Base-by-base conservation (phyloP, 345 rosid species). In the Xanthoceras sorbifolium region DNA sequence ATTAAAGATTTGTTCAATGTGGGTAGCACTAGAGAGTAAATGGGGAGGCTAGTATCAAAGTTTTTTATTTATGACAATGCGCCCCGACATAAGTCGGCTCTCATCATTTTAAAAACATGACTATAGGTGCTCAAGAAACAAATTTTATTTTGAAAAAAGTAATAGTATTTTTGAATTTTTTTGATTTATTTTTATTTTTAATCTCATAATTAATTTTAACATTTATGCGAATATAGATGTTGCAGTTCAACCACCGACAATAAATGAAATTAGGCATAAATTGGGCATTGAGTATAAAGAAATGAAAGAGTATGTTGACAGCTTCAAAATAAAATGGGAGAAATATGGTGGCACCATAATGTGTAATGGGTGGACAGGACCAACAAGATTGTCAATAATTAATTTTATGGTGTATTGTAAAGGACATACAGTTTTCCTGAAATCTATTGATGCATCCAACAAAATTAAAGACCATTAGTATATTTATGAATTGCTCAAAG, bases 321-420 rank as follows among this genome's bases (percentile, higher is more conserved):
- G n/a, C 12, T 6, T 38, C 9, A 67, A 26, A 18, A 9, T 8
- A 67, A 42, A 67, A 67, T 14, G 46, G 71, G 46, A 67, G 28
- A 23, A 22, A 18, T 67, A 38, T 34, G 71, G 52, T 3, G 34
- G 71, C 12, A 34, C 52, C 15, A 67, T 64, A 12, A 64, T 23
- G 36, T 64, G 67, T 64, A 32, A 64, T 64, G 67, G 67, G 15
- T 64, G 67, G 67, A 64, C 31, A 26, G 14, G 67, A 12, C 67
- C 67, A 4, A 64, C 71, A 5, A 67, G 20, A 67, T 31, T 67
- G 5, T 34, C 26, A 5, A n/a, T 67, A 8, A 38, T n/a, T n/a
- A 67, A 67, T 67, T 67, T 67, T 20, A 67, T 67, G 23, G 46
- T 38, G 8, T 6, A 34, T 38, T 67, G n/a, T 18, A 67, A 34